Percentiles rank a stretch among this genome's conserved stretches.
phyloP scores from a whole-genome alignment of 1,139 yeast species.

The Saccharomyces hybrid region DNA sequence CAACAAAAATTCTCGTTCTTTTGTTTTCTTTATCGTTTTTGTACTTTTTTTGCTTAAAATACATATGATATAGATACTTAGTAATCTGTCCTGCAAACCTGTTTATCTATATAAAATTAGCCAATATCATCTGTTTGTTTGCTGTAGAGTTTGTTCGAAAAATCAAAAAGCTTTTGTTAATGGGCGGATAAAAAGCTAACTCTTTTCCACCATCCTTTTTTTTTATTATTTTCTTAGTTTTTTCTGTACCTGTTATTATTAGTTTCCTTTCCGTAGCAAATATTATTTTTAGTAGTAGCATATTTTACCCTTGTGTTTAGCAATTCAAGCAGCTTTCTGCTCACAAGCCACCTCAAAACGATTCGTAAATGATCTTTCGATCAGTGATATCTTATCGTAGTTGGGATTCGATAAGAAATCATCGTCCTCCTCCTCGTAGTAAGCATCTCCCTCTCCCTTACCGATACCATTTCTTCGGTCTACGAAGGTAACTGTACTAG shows the following conservation, averaged over 20 bases:
- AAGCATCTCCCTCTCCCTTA: neutral
- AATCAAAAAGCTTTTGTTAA: neutral
- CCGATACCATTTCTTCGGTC: neutral
- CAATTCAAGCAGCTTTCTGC: neutral
- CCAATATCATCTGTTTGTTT: neutral
- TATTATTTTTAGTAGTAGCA: neutral
- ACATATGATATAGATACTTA: neutral
- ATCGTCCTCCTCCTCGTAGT: slow-evolving; percentile 8
- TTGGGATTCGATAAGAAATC: slow-evolving; percentile 11
- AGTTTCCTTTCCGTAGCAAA: neutral
- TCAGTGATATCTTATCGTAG: neutral
- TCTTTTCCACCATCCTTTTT: neutral
- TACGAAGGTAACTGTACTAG: neutral
- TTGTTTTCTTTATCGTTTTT: neutral
- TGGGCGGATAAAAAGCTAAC: neutral
- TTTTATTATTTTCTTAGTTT: neutral
- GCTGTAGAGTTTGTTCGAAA: neutral
- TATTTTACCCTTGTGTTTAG: neutral
- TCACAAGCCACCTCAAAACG: neutral
- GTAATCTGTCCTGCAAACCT: neutral
- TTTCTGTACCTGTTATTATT: neutral
- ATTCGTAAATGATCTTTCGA: neutral
- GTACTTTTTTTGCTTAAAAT: neutral
- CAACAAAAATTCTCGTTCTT: neutral
- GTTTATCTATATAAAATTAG: neutral